Conservation (phyloP, 345 rosid species). For the Abelmoschus esculentus region DNA sequence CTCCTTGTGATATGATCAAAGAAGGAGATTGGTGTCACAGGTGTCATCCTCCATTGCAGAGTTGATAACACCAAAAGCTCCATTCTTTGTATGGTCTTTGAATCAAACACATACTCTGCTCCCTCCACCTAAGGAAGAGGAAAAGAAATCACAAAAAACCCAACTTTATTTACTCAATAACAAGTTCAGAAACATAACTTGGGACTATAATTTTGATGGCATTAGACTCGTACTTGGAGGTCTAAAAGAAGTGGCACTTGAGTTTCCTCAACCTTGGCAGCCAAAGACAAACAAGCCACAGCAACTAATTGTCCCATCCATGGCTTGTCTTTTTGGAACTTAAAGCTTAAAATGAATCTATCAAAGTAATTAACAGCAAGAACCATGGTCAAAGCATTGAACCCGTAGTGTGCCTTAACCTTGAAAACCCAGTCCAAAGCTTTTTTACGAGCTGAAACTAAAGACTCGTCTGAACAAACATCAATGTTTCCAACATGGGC, state of each 20-base stretch:
- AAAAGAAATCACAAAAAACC: conserved; percentile 13
- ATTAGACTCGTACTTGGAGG: conserved; percentile 53
- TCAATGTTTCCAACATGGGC: conserved; percentile 25
- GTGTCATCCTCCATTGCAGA: conserved; percentile 85
- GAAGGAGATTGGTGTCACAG: conserved; percentile 77
- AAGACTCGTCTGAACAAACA: conserved; percentile 31
- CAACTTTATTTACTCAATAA: background rate
- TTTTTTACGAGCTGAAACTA: conserved; percentile 41
- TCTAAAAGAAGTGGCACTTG: conserved; percentile 74
- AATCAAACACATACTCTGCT: conserved; percentile 64
- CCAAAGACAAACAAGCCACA: conserved; percentile 82
- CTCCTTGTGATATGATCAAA: conserved; percentile 67
- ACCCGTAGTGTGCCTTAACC: conserved; percentile 55
- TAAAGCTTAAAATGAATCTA: conserved; percentile 52
- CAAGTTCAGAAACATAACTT: conserved; percentile 15
- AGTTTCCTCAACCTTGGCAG: conserved; percentile 91
- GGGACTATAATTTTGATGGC: conserved; percentile 6
- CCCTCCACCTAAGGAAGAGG: conserved; percentile 49
- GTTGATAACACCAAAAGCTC: conserved; percentile 80
- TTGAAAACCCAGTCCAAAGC: conserved; percentile 72
- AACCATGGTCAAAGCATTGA: conserved; percentile 55
- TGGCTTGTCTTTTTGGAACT: conserved; percentile 60
- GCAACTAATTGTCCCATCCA: conserved; percentile 92
- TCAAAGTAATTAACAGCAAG: conserved; percentile 90
- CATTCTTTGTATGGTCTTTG: conserved; percentile 86